Evolutionary conservation across 1,284 basidiomycete species (phyloP).

Genomic region (Puccinia polysora): DNA sequence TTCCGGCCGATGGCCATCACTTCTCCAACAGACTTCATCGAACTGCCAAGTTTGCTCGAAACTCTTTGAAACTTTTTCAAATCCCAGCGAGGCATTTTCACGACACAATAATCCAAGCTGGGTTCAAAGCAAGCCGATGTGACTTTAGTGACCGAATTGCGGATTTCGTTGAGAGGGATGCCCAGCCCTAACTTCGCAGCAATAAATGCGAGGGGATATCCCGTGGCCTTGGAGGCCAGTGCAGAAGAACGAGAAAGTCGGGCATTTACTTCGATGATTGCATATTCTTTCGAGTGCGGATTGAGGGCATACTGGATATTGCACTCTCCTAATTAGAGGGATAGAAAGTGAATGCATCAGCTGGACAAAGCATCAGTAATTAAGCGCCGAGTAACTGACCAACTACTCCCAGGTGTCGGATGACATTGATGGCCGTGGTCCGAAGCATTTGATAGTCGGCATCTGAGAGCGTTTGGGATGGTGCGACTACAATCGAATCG

Average conservation of each 20-base stretch:
- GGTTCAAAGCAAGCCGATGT: slow-evolving; percentile 98
- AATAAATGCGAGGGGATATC: slow-evolving; percentile 96
- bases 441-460: slow-evolving; percentile 98
- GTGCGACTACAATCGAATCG: slow-evolving; percentile 97
- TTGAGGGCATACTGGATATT: slow-evolving; percentile 99
- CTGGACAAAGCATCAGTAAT: neutral
- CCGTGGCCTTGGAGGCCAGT: slow-evolving; percentile 95
- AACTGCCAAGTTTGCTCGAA: slow-evolving; percentile 76
- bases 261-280: slow-evolving; percentile 99
- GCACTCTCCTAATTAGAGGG: slow-evolving; percentile 64
- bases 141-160: slow-evolving; percentile 92
- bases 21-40: slow-evolving; percentile 99
- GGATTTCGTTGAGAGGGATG: slow-evolving; percentile 95
- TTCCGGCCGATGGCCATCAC: slow-evolving; percentile 98
- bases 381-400: slow-evolving; percentile 52
- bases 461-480: slow-evolving; percentile 96
- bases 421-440: slow-evolving; percentile 95
- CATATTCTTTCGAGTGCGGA: slow-evolving; percentile 89
- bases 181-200: slow-evolving; percentile 95
- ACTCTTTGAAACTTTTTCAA: slow-evolving; percentile 94
- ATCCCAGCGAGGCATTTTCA: slow-evolving; percentile 99
- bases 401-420: slow-evolving; percentile 92
- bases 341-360: neutral
- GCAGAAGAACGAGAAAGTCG: slow-evolving; percentile 96
- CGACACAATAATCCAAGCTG: slow-evolving; percentile 91